Evolutionary conservation across 352 stramenopile genomes (phyloP).

Genomic region (Pythium sukuiense): DNA sequence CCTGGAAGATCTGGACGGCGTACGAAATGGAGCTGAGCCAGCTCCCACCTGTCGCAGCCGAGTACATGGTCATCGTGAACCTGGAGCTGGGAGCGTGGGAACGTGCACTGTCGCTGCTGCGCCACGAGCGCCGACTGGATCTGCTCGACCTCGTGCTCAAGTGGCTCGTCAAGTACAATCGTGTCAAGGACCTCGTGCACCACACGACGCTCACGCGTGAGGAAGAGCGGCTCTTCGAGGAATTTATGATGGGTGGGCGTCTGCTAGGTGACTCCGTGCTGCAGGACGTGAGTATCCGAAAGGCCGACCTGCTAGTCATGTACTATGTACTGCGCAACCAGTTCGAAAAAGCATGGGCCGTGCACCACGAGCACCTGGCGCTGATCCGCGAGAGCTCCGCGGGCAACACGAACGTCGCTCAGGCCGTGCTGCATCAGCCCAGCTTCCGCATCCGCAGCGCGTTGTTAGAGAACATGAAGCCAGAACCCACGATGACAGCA

Average conservation of each 20-base stretch:
- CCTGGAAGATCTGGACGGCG: constrained; percentile 86
- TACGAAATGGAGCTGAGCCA: constrained; percentile 63
- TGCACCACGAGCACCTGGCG: constrained; percentile 74
- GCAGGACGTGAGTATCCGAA: constrained; percentile 58
- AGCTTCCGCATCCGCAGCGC: constrained; percentile 65
- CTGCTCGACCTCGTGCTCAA: constrained; percentile 66
- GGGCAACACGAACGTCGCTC: constrained; percentile 63
- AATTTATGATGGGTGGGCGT: constrained; percentile 71
- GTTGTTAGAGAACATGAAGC: constrained; percentile 68
- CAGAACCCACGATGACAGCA: constrained; percentile 36
- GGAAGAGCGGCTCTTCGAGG: constrained; percentile 65
- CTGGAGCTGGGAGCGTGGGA: constrained; percentile 80
- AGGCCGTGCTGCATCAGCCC: constrained; percentile 51
- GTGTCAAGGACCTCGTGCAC: constrained; percentile 76
- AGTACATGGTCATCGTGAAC: constrained; percentile 76
- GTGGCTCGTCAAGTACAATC: constrained; percentile 69
- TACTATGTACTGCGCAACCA: constrained; percentile 80
- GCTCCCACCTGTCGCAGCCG: constrained; percentile 49
- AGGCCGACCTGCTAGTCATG: constrained; percentile 83
- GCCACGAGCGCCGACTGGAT: constrained; percentile 54
- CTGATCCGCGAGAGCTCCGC: constrained; percentile 63
- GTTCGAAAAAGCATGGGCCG: constrained; percentile 68
- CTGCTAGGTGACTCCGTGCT: constrained; percentile 51
- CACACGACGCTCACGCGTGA: constrained; percentile 45
- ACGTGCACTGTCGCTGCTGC: constrained; percentile 59